Percentiles rank a stretch among this genome's conserved stretches.
phyloP scores from a whole-genome alignment of 2,329 filamentous ascomycete genomes.

The Kalmusia sp. region DNA sequence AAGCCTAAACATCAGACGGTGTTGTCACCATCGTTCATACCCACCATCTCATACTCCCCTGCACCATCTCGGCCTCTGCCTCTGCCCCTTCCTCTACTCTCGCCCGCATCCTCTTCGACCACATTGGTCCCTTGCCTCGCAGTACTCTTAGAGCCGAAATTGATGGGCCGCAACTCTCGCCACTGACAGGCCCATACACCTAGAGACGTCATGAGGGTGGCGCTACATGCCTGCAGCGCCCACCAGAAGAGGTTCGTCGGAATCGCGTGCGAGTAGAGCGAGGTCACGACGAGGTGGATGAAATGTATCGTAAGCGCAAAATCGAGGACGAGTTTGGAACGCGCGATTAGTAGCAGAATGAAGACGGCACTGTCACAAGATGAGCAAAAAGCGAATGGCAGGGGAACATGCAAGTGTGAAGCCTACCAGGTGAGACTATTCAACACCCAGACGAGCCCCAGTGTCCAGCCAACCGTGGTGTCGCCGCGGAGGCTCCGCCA shows the following conservation, averaged over 20 bases:
- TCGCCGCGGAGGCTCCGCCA: conserved; percentile 71
- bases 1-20: conserved; percentile 33
- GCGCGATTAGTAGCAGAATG: conserved; percentile 81
- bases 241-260: conserved; percentile 89
- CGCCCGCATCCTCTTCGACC: conserved; percentile 44
- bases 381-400: conserved; percentile 20
- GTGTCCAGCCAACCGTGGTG: conserved; percentile 73
- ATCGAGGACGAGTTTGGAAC: conserved; percentile 93
- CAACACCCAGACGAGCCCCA: conserved; percentile 72
- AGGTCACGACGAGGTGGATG: conserved; percentile 79
- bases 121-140: conserved; percentile 26
- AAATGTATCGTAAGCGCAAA: conserved; percentile 90
- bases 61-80: conserved; percentile 53
- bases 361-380: conserved; percentile 71
- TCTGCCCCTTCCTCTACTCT: conserved; percentile 48
- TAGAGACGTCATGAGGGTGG: conserved; percentile 69
- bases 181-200: conserved; percentile 93
- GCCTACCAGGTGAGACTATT: conserved; percentile 70
- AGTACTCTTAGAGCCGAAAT: conserved; percentile 71
- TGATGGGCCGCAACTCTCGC: conserved; percentile 86
- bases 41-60: conserved; percentile 58
- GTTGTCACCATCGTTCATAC: conserved; percentile 48
- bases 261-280: conserved; percentile 77
- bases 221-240: conserved; percentile 69
- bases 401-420: not conserved